Percentiles rank a stretch among this genome's conserved stretches.
phyloP scores from a whole-genome alignment of 148 eudicot genomes.

The Pouteria glomerata region DNA sequence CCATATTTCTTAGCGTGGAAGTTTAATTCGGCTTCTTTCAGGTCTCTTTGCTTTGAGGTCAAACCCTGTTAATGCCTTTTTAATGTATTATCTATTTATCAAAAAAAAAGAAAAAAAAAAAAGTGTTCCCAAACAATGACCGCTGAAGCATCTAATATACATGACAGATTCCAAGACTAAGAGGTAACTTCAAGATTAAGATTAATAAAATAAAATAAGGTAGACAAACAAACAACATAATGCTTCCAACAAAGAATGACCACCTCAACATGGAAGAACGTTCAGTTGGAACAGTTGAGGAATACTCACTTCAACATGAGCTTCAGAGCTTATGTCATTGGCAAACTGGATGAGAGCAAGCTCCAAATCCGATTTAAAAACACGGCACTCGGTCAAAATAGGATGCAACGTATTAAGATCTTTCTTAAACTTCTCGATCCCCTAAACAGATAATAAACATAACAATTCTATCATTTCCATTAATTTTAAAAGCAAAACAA shows the following conservation, averaged over 20 bases:
- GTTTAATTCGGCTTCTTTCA: no score
- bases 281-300: constrained; percentile 6
- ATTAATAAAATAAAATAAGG: neutral
- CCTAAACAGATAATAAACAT: constrained; percentile 37
- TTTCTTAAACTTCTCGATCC: constrained; percentile 67
- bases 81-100: no score
- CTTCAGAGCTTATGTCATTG: constrained; percentile 96
- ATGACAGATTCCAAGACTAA: neutral
- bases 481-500: neutral
- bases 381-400: constrained; percentile 90
- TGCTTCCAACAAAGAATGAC: neutral
- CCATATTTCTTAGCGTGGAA: no score
- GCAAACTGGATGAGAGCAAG: constrained; percentile 82
- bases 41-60: no score
- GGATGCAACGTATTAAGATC: constrained; percentile 81
- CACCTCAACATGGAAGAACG: neutral
- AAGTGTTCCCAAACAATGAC: neutral
- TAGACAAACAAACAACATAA: constrained; percentile 3
- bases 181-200: neutral
- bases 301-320: constrained; percentile 77
- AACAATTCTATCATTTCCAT: neutral
- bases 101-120: no score
- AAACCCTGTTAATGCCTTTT: no score
- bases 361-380: constrained; percentile 74
- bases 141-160: neutral